Conservation (phyloP, 192 early-diverging fungal genomes). For the Backusella luteola region DNA sequence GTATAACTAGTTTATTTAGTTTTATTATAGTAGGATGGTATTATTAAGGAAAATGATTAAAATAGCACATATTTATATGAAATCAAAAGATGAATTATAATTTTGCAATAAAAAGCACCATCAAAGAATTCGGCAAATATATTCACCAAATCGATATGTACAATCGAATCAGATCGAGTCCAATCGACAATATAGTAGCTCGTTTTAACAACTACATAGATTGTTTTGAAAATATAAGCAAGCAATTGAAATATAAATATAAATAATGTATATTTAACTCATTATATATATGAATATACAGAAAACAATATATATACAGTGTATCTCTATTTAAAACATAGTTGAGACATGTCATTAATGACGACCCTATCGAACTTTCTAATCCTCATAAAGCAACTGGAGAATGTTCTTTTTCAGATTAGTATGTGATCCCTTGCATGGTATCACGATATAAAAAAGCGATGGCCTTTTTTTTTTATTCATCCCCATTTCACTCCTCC, state of each 20-base stretch:
- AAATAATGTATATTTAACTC: too few relatives aligned
- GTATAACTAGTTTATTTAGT: neutral
- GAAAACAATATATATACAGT: too few relatives aligned
- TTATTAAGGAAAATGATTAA: neutral
- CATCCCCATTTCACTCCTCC: neutral
- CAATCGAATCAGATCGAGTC: neutral
- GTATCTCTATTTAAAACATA: too few relatives aligned
- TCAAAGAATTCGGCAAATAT: neutral
- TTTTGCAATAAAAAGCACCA: neutral
- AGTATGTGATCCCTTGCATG: neutral
- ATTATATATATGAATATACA: neutral
- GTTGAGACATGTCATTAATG: neutral
- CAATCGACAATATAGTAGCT: neutral
- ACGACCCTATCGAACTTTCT: neutral
- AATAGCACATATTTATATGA: neutral
- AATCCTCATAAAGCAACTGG: neutral
- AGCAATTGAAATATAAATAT: too few relatives aligned
- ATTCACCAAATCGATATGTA: neutral
- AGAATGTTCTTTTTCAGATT: neutral
- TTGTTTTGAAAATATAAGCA: neutral
- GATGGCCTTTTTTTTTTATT: neutral
- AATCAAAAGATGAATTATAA: neutral
- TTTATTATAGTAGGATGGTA: neutral
- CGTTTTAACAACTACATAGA: neutral
- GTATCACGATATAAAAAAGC: neutral